Evolutionary conservation across 805 yeast species (phyloP).

Genomic region (Naumovozyma baii): DNA sequence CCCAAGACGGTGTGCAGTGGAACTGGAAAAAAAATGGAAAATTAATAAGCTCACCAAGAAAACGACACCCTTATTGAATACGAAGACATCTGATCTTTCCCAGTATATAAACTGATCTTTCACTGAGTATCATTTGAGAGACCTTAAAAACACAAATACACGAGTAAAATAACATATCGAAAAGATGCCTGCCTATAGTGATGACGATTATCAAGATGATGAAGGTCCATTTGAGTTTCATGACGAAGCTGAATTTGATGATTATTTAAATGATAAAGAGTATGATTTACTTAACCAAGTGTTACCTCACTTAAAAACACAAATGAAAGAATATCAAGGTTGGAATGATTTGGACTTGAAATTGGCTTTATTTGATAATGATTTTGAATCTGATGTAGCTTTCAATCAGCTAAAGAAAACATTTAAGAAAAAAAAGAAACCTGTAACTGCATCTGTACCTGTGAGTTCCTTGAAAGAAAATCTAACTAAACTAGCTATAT

Average conservation of each 20-base stretch:
- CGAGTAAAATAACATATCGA: background rate
- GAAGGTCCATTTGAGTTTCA: slow-evolving; percentile 29
- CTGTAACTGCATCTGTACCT: slow-evolving; percentile 7
- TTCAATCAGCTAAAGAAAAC: slow-evolving; percentile 31
- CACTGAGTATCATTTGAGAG: too few species aligned
- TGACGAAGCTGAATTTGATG: slow-evolving; percentile 34
- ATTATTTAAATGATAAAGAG: slow-evolving; percentile 30
- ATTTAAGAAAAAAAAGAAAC: slow-evolving; percentile 24
- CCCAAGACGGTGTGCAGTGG: too few species aligned
- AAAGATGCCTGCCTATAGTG: slow-evolving; percentile 15
- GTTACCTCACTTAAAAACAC: slow-evolving; percentile 37
- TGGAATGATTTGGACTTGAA: slow-evolving; percentile 38
- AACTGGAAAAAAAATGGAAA: background rate
- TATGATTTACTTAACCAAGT: slow-evolving; percentile 34
- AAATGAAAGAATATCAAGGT: slow-evolving; percentile 34
- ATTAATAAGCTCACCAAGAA: background rate
- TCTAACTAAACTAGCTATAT: slow-evolving; percentile 2
- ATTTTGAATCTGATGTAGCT: slow-evolving; percentile 40
- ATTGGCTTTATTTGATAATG: slow-evolving; percentile 43
- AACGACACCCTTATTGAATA: background rate
- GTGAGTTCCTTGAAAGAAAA: slow-evolving; percentile 1
- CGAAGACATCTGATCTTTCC: too few species aligned
- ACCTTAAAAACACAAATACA: too few species aligned
- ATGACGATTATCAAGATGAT: slow-evolving; percentile 21
- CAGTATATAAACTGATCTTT: too few species aligned